A percentile compares a stretch with the other conserved stretches of the same genome.
Evolutionary conservation across 129 eudicot genomes (phyloP).

Genomic region (Sambucus nigra): DNA sequence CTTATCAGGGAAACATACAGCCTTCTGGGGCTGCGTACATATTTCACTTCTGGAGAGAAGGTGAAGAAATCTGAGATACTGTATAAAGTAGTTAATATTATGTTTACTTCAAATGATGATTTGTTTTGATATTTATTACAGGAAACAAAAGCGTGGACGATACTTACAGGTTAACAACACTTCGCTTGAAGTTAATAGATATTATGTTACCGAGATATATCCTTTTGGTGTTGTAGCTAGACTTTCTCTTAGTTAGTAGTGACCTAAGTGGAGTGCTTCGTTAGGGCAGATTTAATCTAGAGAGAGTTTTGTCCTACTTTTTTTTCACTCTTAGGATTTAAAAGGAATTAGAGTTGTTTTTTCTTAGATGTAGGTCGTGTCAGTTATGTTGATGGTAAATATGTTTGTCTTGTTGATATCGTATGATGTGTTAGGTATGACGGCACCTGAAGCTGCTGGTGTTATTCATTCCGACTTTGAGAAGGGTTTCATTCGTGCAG

Average conservation of each 20-base stretch:
- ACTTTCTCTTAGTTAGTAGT: background rate
- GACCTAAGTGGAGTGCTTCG: no score
- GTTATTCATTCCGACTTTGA: conserved; percentile 98
- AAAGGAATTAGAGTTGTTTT: no score
- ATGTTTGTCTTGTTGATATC: conserved; percentile 10
- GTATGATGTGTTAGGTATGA: conserved; percentile 63
- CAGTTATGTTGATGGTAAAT: background rate
- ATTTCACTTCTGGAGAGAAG: conserved; percentile 96
- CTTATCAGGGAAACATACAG: conserved; percentile 86
- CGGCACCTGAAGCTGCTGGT: conserved; percentile 99
- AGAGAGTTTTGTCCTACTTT: no score
- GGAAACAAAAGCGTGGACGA: conserved; percentile 99
- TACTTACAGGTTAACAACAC: conserved; percentile 59
- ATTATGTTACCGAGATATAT: background rate
- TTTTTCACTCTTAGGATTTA: no score
- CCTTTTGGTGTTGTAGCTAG: background rate
- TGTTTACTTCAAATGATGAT: conserved; percentile 2
- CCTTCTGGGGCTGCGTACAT: conserved; percentile 89
- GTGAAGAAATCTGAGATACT: conserved; percentile 20
- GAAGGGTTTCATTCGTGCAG: conserved; percentile 97
- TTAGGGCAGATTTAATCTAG: no score
- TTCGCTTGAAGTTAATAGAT: conserved; percentile 8
- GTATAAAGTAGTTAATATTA: conserved; percentile 3
- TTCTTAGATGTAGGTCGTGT: no score
- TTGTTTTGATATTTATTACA: conserved; percentile 17